A percentile compares a stretch with the other conserved stretches of the same genome.
Evolutionary conservation across 176 grass and related monocot species (phyloP).

Genomic region (Oryza rufipogon): DNA sequence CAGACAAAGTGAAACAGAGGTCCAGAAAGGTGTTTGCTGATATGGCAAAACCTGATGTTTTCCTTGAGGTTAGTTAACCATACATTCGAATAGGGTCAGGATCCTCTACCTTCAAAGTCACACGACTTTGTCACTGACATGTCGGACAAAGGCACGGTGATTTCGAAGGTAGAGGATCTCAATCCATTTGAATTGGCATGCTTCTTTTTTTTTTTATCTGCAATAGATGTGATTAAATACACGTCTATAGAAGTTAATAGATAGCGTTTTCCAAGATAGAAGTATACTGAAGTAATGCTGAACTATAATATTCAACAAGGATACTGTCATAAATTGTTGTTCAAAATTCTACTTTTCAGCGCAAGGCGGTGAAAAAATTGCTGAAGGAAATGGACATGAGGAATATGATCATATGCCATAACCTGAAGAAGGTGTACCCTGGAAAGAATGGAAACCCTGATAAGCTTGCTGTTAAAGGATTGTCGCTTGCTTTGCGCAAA

Average conservation of each 20-base stretch:
- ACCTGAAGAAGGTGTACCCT: slow-evolving; percentile 64
- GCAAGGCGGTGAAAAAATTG: slow-evolving; percentile 49
- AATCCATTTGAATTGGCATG: neutral
- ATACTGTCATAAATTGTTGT: slow-evolving; percentile 8
- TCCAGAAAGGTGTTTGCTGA: slow-evolving; percentile 44
- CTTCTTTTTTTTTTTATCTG: neutral
- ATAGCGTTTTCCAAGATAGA: neutral
- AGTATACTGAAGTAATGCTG: neutral
- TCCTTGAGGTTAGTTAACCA: slow-evolving; percentile 59
- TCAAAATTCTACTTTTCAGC: slow-evolving; percentile 40
- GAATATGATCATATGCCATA: slow-evolving; percentile 61
- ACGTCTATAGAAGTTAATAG: neutral
- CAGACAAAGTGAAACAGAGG: slow-evolving; percentile 9
- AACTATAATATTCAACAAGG: neutral
- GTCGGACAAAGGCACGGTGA: too few species aligned
- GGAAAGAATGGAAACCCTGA: slow-evolving; percentile 68
- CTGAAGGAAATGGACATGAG: slow-evolving; percentile 39
- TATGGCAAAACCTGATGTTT: slow-evolving; percentile 52
- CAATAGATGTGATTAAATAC: neutral
- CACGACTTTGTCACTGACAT: too few species aligned
- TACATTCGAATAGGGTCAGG: neutral
- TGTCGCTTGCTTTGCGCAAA: slow-evolving; percentile 61
- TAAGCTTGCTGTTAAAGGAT: slow-evolving; percentile 54
- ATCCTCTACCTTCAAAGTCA: too few species aligned
- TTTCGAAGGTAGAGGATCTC: too few species aligned